These are phyloP conservation scores for Camellia japonica DNA, from an alignment of 148 eudicot genomes.

Conservation along the genomic window DNA sequence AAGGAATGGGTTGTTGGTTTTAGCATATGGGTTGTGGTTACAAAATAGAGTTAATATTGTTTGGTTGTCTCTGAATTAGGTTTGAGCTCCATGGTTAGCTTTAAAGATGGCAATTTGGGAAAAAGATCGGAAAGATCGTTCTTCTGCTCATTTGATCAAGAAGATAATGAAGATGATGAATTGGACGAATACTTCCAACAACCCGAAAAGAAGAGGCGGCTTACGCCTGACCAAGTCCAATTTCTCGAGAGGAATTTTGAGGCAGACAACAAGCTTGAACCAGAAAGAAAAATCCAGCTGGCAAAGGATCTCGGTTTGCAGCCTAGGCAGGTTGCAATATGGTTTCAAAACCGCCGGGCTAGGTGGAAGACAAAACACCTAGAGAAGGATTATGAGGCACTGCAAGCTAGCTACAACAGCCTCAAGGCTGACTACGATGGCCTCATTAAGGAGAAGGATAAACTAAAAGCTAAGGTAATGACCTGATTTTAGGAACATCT, in stretches of 20 bases:
- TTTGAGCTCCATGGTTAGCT: conserved; percentile 39
- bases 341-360: conserved; percentile 93
- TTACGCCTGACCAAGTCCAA: conserved; percentile 65
- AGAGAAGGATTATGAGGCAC: conserved; percentile 29
- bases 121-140: conserved; percentile 47
- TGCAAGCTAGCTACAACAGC: conserved; percentile 54
- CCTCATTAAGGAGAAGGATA: conserved; percentile 70
- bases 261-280: conserved; percentile 82
- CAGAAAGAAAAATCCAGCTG: conserved; percentile 76
- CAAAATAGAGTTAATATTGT: not conserved
- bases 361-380: conserved; percentile 65
- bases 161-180: conserved; percentile 63
- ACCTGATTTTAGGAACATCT: not conserved
- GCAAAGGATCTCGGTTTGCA: conserved; percentile 87
- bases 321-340: conserved; percentile 87
- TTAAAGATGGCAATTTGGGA: conserved; percentile 48
- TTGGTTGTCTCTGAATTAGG: conserved; percentile 5
- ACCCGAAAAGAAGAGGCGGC: conserved; percentile 79
- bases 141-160: conserved; percentile 55
- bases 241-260: conserved; percentile 81
- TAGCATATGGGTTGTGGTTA: not conserved
- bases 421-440: conserved; percentile 62
- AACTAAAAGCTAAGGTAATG: conserved; percentile 61
- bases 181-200: conserved; percentile 67
- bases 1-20: not conserved